Evolutionary conservation across 768 basidiomycete species (phyloP).

Genomic region (Amanita polypyramis): DNA sequence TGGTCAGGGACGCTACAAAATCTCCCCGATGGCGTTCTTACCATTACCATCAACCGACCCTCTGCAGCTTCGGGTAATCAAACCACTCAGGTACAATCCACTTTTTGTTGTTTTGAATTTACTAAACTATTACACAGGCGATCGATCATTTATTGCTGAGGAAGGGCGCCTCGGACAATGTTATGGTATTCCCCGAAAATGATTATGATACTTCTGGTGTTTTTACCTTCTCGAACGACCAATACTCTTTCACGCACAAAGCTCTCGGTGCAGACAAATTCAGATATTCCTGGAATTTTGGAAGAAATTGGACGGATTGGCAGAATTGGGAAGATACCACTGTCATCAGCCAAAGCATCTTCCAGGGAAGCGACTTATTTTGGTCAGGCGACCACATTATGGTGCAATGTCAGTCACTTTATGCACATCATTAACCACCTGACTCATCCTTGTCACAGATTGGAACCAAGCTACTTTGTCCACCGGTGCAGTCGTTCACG

Average conservation of each 20-base stretch:
- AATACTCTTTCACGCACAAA: constrained; percentile 71
- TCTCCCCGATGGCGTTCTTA: constrained; percentile 76
- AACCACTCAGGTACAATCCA: constrained; percentile 38
- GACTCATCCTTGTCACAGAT: constrained; percentile 32
- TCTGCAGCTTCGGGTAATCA: constrained; percentile 26
- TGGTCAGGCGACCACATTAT: constrained; percentile 84
- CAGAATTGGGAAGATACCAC: constrained; percentile 66
- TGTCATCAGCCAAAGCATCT: constrained; percentile 46
- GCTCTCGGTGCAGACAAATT: constrained; percentile 83
- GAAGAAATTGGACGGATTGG: constrained; percentile 79
- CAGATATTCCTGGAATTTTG: constrained; percentile 83
- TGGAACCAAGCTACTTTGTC: constrained; percentile 65
- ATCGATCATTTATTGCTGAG: constrained; percentile 72
- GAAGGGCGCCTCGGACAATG: constrained; percentile 66
- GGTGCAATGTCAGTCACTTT: constrained; percentile 62
- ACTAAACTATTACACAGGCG: constrained; percentile 26
- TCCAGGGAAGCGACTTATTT: constrained; percentile 41
- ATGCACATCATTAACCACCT: background rate
- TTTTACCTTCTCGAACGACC: constrained; percentile 45
- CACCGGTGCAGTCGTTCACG: constrained; percentile 60
- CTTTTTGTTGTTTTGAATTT: constrained; percentile 15
- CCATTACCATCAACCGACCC: constrained; percentile 57
- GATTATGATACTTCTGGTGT: constrained; percentile 60
- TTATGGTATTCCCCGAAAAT: constrained; percentile 77
- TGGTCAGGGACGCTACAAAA: constrained; percentile 69